Conservation (phyloP, 164 flowering plant species). For the Vitis amurensis region DNA sequence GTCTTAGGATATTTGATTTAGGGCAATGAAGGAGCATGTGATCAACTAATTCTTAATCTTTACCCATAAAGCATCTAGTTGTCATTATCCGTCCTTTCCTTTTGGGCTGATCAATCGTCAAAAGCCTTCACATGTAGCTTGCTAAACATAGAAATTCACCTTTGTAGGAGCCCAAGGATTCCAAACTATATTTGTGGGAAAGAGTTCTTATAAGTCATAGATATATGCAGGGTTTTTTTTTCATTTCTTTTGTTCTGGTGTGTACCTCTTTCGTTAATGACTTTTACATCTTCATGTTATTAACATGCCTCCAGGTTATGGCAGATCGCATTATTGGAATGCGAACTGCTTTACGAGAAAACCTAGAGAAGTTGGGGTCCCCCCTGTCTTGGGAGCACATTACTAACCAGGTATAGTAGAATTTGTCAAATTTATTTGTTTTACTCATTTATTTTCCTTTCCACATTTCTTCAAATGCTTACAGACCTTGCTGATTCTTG, state of each 20-base stretch:
- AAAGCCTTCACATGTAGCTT: no score
- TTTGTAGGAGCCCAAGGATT: no score
- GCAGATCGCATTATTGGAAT: conserved; percentile 94
- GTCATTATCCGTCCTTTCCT: no score
- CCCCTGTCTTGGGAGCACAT: conserved; percentile 91
- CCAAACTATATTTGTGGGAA: no score
- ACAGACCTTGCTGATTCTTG: neutral
- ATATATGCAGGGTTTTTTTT: neutral
- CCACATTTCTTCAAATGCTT: neutral
- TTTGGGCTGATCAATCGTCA: no score
- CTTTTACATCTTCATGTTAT: neutral
- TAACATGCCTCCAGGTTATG: conserved; percentile 57
- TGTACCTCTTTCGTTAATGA: neutral
- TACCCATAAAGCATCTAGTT: no score
- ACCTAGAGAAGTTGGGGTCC: conserved; percentile 82
- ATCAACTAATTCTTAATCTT: no score
- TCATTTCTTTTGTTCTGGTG: neutral
- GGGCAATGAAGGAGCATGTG: no score
- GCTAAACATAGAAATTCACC: no score
- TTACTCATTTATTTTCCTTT: neutral
- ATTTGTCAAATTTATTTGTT: neutral
- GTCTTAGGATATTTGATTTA: no score
- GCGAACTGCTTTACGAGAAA: conserved; percentile 73
- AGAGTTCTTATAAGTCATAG: no score
- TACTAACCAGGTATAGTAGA: conserved; percentile 68